phyloP scores from a whole-genome alignment of 306 rosid species.

The Mimosa pudica region DNA sequence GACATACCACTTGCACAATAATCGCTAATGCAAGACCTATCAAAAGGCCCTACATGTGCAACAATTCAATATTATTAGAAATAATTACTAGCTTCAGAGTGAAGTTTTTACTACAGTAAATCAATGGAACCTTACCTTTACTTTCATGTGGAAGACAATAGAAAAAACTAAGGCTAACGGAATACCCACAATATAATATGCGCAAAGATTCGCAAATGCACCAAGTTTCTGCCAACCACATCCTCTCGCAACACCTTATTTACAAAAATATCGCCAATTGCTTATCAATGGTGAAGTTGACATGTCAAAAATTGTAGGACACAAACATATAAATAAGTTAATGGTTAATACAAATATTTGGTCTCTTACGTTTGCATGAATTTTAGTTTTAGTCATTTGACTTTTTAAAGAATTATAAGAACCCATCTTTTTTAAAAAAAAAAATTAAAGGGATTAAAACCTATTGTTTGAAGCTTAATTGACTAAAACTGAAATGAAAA shows the following conservation, averaged over 20 bases:
- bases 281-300: constrained; percentile 9
- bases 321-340: neutral
- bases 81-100: neutral
- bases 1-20: constrained; percentile 39
- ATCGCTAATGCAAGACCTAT: constrained; percentile 46
- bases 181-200: constrained; percentile 40
- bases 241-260: constrained; percentile 46
- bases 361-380: no score
- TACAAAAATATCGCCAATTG: neutral
- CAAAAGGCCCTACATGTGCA: constrained; percentile 41
- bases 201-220: constrained; percentile 45
- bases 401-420: no score
- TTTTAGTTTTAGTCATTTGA: no score
- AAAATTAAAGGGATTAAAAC: no score
- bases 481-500: no score
- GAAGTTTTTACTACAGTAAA: neutral
- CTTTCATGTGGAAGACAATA: constrained; percentile 43
- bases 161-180: constrained; percentile 37
- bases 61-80: constrained; percentile 17
- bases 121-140: constrained; percentile 31
- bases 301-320: neutral
- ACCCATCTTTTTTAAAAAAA: no score
- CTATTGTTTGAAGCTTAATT: no score
- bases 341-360: no score
- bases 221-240: constrained; percentile 54